Evolutionary conservation across 169 alveolate genomes (phyloP).

Genomic region (Cryptosporidium sp.): DNA sequence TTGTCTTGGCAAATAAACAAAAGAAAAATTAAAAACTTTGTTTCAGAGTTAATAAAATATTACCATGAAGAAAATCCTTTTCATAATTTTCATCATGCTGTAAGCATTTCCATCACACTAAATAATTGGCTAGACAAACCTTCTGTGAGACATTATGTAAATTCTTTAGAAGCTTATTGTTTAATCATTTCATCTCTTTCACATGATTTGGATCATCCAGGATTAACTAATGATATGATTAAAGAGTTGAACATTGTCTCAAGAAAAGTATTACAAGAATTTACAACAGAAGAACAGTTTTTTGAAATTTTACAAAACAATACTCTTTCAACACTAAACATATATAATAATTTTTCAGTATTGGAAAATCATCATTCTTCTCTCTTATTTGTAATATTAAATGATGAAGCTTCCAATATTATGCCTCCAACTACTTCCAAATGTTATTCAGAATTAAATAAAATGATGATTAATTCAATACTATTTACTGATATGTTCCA

Average conservation of each 20-base stretch:
- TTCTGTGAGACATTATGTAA: constrained; percentile 9
- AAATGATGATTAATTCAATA: constrained; percentile 46
- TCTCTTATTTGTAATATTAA: constrained; percentile 35
- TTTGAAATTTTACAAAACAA: not conserved
- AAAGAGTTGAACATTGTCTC: not conserved
- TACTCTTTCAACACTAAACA: constrained; percentile 12
- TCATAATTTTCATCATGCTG: constrained; percentile 57
- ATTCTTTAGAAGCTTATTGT: constrained; percentile 66
- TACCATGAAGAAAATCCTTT: constrained; percentile 61
- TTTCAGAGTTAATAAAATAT: constrained; percentile 3
- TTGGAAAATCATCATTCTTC: constrained; percentile 70
- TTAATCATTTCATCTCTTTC: constrained; percentile 39
- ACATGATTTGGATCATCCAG: constrained; percentile 72
- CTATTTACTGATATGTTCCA: constrained; percentile 49
- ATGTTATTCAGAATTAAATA: not conserved
- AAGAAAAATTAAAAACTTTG: constrained; percentile 42
- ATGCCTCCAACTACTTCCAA: constrained; percentile 43
- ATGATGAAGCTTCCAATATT: constrained; percentile 27
- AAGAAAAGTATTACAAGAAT: constrained; percentile 2
- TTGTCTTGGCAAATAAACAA: constrained; percentile 22
- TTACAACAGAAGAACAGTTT: not conserved
- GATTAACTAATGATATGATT: constrained; percentile 35
- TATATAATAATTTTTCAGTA: constrained; percentile 43
- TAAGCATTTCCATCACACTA: constrained; percentile 38
- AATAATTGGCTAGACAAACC: constrained; percentile 61